These are phyloP conservation scores for Chlamydomonas schloesseri DNA, from an alignment of 139 green algal genomes.

Conservation along the genomic window DNA sequence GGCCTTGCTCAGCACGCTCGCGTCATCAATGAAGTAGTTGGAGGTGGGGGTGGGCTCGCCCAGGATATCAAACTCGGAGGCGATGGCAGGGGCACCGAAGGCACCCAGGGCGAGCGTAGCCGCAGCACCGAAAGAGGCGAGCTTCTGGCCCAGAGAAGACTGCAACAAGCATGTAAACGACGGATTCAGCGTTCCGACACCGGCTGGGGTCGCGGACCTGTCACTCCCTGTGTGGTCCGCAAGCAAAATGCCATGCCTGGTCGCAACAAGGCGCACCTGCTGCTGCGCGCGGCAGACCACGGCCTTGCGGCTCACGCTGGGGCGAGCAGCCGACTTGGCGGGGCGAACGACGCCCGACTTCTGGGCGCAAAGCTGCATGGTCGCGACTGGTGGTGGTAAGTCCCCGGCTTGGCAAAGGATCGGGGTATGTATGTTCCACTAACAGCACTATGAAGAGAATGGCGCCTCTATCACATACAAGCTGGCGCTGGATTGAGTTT, in stretches of 20 bases:
- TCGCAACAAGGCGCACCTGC: not conserved
- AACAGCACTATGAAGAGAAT: too few species aligned
- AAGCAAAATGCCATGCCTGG: not conserved
- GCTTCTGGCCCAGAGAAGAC: constrained; percentile 39
- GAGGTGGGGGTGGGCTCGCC: constrained; percentile 71
- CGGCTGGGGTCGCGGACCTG: too few species aligned
- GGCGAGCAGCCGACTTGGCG: not conserved
- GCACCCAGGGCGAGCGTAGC: constrained; percentile 42
- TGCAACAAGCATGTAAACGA: not conserved
- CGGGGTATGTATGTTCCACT: too few species aligned
- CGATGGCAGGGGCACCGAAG: constrained; percentile 44
- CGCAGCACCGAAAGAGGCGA: constrained; percentile 50
- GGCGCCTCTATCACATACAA: too few species aligned
- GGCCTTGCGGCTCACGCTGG: not conserved
- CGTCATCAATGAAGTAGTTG: constrained; percentile 95
- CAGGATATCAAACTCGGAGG: constrained; percentile 92
- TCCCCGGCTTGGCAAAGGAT: too few species aligned
- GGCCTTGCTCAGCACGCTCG: constrained; percentile 82
- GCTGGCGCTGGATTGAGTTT: too few species aligned
- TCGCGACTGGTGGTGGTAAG: too few species aligned
- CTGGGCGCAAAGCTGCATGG: not conserved
- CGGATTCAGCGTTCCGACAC: not conserved
- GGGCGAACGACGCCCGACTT: constrained; percentile 25
- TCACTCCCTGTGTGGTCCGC: not conserved
- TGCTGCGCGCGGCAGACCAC: constrained; percentile 32